Percentiles rank a stretch among this genome's conserved stretches.
Evolutionary conservation across 805 yeast species (phyloP).

Genomic region (Scheffersomyces amazonensis): DNA sequence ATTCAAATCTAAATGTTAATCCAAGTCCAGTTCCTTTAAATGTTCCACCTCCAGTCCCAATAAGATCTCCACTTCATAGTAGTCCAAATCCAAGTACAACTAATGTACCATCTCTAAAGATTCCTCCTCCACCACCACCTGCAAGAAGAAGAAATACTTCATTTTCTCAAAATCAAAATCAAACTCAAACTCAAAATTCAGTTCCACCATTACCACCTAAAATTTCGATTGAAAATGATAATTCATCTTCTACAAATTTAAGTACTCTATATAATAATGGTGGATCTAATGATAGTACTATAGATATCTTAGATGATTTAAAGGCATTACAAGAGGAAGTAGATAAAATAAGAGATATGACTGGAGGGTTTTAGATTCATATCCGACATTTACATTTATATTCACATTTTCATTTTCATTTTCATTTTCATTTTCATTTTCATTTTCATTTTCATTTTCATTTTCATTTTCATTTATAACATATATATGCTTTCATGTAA

Average conservation of each 20-base stretch:
- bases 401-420: no score
- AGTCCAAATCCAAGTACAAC: not conserved
- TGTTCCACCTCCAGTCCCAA: constrained; percentile 18
- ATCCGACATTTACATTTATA: no score
- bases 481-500: no score
- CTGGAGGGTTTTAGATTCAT: constrained; percentile 43
- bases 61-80: constrained; percentile 18
- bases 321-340: constrained; percentile 70
- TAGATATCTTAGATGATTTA: constrained; percentile 61
- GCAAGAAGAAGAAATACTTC: constrained; percentile 28
- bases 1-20: not conserved
- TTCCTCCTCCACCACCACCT: constrained; percentile 46
- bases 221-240: constrained; percentile 5
- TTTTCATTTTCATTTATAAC: no score
- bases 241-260: not conserved
- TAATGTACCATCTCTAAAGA: constrained; percentile 19
- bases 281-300: constrained; percentile 28
- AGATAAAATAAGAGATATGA: constrained; percentile 49
- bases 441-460: no score
- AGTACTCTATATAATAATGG: constrained; percentile 2
- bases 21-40: not conserved
- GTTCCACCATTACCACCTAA: constrained; percentile 29
- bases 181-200: constrained; percentile 9
- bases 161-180: constrained; percentile 9
- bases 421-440: no score